Evolutionary conservation across 2,329 filamentous ascomycete genomes (phyloP).

Genomic region (Lomentospora prolificans): DNA sequence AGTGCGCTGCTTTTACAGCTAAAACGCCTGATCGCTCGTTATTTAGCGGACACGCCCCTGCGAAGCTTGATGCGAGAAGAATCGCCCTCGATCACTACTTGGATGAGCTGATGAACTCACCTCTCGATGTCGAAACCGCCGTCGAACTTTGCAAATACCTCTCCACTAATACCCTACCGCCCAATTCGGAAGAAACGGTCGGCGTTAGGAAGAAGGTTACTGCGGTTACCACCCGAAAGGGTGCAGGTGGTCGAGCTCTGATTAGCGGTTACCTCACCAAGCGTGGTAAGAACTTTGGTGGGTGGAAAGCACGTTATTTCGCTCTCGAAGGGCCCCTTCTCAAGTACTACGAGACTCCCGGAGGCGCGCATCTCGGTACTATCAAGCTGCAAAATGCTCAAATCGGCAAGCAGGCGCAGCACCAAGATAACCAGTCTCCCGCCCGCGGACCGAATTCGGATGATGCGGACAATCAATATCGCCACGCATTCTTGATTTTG

Average conservation of each 20-base stretch:
- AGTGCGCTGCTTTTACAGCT: constrained; percentile 60
- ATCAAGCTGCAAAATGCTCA: constrained; percentile 88
- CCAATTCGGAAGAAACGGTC: constrained; percentile 47
- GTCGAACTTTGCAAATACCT: constrained; percentile 80
- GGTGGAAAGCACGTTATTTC: constrained; percentile 81
- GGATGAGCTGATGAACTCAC: constrained; percentile 73
- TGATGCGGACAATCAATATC: constrained; percentile 85
- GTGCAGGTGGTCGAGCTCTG: constrained; percentile 55
- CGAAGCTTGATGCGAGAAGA: constrained; percentile 81
- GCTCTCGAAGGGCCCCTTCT: constrained; percentile 52
- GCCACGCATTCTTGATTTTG: constrained; percentile 88
- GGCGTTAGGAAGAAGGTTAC: constrained; percentile 22
- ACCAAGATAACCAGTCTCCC: constrained; percentile 44
- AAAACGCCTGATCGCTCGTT: constrained; percentile 75
- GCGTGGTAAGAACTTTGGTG: constrained; percentile 95
- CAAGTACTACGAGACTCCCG: constrained; percentile 86
- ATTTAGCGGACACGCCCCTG: constrained; percentile 87
- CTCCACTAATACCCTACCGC: constrained; percentile 54
- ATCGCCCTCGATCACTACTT: constrained; percentile 76
- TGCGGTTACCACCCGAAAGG: constrained; percentile 30
- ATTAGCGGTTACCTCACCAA: constrained; percentile 93
- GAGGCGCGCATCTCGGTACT: constrained; percentile 81
- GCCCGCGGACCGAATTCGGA: constrained; percentile 48
- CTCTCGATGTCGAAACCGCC: constrained; percentile 67
- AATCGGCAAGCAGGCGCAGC: constrained; percentile 68